Evolutionary conservation across 78 protist genomes (phyloP).

Genomic region (Protostelium mycophagum): DNA sequence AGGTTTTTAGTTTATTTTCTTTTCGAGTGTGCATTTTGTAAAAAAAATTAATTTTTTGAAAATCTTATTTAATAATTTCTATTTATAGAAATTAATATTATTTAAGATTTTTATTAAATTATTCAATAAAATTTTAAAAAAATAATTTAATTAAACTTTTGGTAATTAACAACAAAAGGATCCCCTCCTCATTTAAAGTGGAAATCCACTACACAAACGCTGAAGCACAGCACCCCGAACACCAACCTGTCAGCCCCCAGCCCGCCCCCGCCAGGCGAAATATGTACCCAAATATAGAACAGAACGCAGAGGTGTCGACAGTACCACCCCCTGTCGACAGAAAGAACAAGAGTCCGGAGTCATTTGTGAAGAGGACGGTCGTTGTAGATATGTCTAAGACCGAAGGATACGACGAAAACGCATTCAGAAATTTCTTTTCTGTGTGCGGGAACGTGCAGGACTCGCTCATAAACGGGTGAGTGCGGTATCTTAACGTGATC

Average conservation of each 20-base stretch:
- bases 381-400: not conserved
- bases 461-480: not conserved
- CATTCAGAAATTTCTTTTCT: not conserved
- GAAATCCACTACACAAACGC: not conserved
- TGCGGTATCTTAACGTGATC: too few species aligned
- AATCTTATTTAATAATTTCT: too few species aligned
- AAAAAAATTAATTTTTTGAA: too few species aligned
- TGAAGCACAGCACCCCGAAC: not conserved
- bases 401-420: not conserved
- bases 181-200: not conserved
- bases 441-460: not conserved
- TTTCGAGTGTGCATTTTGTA: too few species aligned
- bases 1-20: not conserved
- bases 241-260: not conserved
- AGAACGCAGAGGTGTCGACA: too few species aligned
- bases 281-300: too few species aligned
- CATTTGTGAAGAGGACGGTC: not conserved
- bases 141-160: too few species aligned
- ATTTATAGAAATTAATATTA: too few species aligned
- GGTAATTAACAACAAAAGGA: not conserved
- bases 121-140: too few species aligned
- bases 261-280: not conserved
- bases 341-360: not conserved
- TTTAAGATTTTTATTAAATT: too few species aligned
- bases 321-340: too few species aligned